phyloP scores from a whole-genome alignment of 2,329 filamentous ascomycete genomes.

The Colletotrichum tropicicola region DNA sequence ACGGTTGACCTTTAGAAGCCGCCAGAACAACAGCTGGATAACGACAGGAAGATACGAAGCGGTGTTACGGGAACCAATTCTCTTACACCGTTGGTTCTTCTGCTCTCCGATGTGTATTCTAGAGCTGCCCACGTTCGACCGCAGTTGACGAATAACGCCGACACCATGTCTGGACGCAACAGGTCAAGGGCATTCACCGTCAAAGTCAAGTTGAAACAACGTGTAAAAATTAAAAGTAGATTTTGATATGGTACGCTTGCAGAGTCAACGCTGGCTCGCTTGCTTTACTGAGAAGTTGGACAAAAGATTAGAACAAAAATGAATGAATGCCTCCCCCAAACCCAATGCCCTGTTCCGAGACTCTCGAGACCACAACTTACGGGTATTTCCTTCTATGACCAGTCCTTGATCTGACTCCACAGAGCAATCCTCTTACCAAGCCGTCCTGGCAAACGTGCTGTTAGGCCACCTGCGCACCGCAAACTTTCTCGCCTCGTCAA shows the following conservation, averaged over 20 bases:
- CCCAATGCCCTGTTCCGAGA: too few relatives aligned
- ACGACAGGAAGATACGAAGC: background rate
- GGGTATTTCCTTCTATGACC: background rate
- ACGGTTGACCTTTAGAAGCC: background rate
- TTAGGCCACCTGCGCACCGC: slow-evolving; percentile 55
- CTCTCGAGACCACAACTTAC: background rate
- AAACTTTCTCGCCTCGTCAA: slow-evolving; percentile 63
- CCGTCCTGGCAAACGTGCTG: slow-evolving; percentile 53
- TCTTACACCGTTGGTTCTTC: too few relatives aligned
- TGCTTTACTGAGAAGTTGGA: background rate
- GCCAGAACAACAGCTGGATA: background rate
- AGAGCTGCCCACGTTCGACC: too few relatives aligned
- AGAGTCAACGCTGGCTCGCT: slow-evolving; percentile 15
- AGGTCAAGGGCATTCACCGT: too few relatives aligned
- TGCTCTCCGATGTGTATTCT: too few relatives aligned
- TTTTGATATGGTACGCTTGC: background rate
- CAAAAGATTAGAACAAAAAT: background rate
- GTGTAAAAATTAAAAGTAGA: background rate
- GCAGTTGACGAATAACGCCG: too few relatives aligned
- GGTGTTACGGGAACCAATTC: too few relatives aligned
- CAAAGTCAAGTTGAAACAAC: too few relatives aligned
- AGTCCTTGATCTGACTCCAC: background rate
- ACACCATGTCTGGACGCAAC: too few relatives aligned
- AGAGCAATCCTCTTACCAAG: slow-evolving; percentile 50
- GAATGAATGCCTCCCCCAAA: background rate